Percentiles rank a stretch among this genome's conserved stretches.
Conservation (phyloP, 192 early-diverging fungal species). For the Geranomyces variabilis region DNA sequence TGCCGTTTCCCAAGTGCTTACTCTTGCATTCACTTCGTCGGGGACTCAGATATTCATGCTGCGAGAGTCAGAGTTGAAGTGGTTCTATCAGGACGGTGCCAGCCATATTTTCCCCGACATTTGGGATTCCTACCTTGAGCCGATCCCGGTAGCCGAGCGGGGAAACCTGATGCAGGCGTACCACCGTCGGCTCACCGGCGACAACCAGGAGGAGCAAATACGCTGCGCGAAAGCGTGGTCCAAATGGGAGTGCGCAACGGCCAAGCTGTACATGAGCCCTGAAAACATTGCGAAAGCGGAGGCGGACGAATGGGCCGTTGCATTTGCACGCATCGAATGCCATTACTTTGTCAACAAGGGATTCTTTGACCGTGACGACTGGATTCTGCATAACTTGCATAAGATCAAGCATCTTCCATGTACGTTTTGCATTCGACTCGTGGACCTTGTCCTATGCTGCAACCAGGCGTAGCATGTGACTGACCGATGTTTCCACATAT, state of each 20-base stretch:
- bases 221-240: constrained; percentile 60
- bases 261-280: constrained; percentile 55
- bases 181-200: constrained; percentile 64
- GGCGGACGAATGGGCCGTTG: constrained; percentile 61
- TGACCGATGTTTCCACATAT: background rate
- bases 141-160: constrained; percentile 66
- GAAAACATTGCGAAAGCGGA: constrained; percentile 61
- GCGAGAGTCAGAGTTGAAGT: constrained; percentile 55
- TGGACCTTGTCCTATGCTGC: background rate
- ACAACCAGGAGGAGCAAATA: constrained; percentile 52
- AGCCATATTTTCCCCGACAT: constrained; percentile 62
- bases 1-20: constrained; percentile 38
- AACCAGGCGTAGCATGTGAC: background rate
- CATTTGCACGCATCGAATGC: constrained; percentile 74
- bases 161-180: constrained; percentile 66
- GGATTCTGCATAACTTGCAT: constrained; percentile 64
- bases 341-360: constrained; percentile 74
- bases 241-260: constrained; percentile 63
- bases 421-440: constrained; percentile 5
- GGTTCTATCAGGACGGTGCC: constrained; percentile 74
- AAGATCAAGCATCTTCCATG: constrained; percentile 67
- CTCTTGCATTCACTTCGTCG: background rate
- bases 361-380: constrained; percentile 65
- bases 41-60: constrained; percentile 39
- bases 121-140: constrained; percentile 61